These are phyloP conservation scores for Epithele typhae DNA, from an alignment of 768 basidiomycete genomes.

Conservation along the genomic window DNA sequence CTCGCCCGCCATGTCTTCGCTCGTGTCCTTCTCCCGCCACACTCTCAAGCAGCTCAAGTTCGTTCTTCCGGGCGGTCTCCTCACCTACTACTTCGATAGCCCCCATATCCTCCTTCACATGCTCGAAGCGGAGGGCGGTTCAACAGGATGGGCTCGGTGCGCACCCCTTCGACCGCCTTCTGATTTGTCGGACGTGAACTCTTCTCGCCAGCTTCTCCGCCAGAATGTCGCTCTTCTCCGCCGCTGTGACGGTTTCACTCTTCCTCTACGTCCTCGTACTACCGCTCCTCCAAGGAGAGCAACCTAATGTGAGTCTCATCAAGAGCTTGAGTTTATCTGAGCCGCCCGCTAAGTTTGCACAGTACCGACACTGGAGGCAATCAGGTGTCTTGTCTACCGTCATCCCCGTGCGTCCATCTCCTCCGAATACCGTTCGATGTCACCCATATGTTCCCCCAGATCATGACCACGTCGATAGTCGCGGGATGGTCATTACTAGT, in stretches of 20 bases:
- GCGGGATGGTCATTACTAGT: slow-evolving; percentile 63
- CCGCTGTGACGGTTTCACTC: slow-evolving; percentile 56
- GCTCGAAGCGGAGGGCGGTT: slow-evolving; percentile 28
- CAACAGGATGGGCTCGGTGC: slow-evolving; percentile 51
- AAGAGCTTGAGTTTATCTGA: neutral
- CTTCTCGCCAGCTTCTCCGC: slow-evolving; percentile 34
- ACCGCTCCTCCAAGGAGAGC: slow-evolving; percentile 62
- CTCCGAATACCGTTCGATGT: neutral
- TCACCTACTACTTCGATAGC: slow-evolving; percentile 62
- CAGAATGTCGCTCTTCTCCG: slow-evolving; percentile 48
- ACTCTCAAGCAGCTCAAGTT: slow-evolving; percentile 70
- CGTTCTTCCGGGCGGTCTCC: slow-evolving; percentile 60
- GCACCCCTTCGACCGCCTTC: slow-evolving; percentile 21
- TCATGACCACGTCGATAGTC: slow-evolving; percentile 65
- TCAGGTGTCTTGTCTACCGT: slow-evolving; percentile 64
- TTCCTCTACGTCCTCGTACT: slow-evolving; percentile 69
- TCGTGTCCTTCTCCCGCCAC: slow-evolving; percentile 39
- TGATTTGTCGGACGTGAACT: neutral
- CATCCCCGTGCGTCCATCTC: slow-evolving; percentile 48
- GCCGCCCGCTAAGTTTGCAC: neutral
- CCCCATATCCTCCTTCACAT: slow-evolving; percentile 45
- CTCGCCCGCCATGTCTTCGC: slow-evolving; percentile 15
- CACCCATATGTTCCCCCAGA: no score
- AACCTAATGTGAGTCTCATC: slow-evolving; percentile 56
- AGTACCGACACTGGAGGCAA: slow-evolving; percentile 75